Evolutionary conservation across 2,329 filamentous ascomycete species (phyloP).

Genomic region (Exserohilum turcica): DNA sequence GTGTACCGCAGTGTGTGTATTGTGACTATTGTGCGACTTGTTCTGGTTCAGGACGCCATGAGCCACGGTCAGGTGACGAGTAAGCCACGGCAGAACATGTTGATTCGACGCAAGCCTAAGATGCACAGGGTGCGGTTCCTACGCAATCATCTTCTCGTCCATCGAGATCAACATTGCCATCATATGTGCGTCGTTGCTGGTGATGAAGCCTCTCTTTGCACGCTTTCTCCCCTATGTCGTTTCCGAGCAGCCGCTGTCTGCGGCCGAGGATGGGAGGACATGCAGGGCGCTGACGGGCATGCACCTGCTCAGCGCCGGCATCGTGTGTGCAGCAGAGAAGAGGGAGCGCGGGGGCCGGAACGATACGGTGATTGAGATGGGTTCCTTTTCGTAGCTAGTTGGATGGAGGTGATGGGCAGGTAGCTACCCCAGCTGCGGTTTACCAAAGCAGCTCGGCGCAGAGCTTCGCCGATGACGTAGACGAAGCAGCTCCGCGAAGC

Average conservation of each 20-base stretch:
- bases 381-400: not conserved
- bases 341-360: conserved; percentile 6
- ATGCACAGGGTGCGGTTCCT: conserved; percentile 44
- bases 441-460: conserved; percentile 4
- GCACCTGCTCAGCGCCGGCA: conserved; percentile 6
- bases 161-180: conserved; percentile 53
- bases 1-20: conserved; percentile 31
- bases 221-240: conserved; percentile 43
- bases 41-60: conserved; percentile 29
- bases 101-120: not conserved
- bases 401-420: conserved; percentile 2
- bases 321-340: conserved; percentile 15
- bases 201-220: conserved; percentile 50
- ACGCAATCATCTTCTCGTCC: conserved; percentile 49
- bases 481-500: conserved; percentile 1
- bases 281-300: conserved; percentile 22
- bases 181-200: conserved; percentile 52
- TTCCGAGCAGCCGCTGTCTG: conserved; percentile 20
- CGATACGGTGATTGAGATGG: conserved; percentile 13
- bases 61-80: conserved; percentile 27
- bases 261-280: conserved; percentile 18
- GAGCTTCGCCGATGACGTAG: conserved; percentile 23
- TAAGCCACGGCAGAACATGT: conserved; percentile 15
- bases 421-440: not conserved
- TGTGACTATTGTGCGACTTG: conserved; percentile 36